Evolutionary conservation across 257 asterid species (phyloP).

Genomic region (Ballota nigra): DNA sequence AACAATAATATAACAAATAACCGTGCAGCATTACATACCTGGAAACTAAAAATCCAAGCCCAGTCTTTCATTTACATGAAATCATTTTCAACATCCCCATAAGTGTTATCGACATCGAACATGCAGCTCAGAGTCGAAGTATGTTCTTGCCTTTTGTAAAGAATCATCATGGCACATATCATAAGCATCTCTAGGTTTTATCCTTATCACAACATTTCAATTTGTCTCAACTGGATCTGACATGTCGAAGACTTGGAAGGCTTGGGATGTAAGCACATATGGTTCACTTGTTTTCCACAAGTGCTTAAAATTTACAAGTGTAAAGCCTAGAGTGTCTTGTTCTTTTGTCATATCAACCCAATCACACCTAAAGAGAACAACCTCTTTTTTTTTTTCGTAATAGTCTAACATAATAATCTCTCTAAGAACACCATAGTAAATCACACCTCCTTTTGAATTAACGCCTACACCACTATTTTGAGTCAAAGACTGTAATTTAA

Average conservation of each 20-base stretch:
- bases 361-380: not conserved
- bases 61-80: too few species aligned
- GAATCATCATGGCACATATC: too few species aligned
- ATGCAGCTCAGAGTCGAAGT: too few species aligned
- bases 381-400: not conserved
- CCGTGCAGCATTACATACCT: too few species aligned
- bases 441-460: not conserved
- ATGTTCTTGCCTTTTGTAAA: too few species aligned
- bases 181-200: too few species aligned
- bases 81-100: too few species aligned
- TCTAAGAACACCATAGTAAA: not conserved
- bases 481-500: not conserved
- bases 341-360: not conserved
- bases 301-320: not conserved
- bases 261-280: not conserved
- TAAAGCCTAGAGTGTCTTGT: not conserved
- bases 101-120: too few species aligned
- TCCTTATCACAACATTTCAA: too few species aligned
- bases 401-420: not conserved
- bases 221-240: not conserved
- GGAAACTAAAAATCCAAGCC: too few species aligned
- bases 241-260: not conserved
- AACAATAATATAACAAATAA: too few species aligned
- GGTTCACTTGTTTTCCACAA: not conserved
- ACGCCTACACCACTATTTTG: not conserved